phyloP scores from a whole-genome alignment of 768 basidiomycete species.

The Tulasnella sp. region DNA sequence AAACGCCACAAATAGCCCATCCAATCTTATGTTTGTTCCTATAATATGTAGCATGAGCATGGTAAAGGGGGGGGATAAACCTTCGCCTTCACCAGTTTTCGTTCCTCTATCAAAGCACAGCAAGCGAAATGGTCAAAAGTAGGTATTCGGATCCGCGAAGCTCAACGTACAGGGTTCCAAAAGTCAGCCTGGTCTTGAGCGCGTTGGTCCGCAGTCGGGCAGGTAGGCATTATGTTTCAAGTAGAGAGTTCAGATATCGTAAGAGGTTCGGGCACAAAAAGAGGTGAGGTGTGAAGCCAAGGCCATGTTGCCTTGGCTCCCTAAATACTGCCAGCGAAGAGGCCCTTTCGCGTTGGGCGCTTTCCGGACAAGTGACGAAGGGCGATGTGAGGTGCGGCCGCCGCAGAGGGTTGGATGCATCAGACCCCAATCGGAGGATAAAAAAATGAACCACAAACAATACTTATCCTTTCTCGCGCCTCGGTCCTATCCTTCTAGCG shows the following conservation, averaged over 20 bases:
- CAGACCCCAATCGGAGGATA: neutral
- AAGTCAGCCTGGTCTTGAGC: neutral
- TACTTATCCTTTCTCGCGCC: neutral
- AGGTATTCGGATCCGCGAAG: neutral
- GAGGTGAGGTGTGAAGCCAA: neutral
- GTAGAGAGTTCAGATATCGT: neutral
- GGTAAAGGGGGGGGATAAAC: neutral
- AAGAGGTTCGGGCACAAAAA: neutral
- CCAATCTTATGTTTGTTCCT: conserved; percentile 59
- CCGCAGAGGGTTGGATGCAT: neutral
- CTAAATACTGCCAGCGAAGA: neutral
- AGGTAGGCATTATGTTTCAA: conserved; percentile 9
- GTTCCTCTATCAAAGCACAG: neutral
- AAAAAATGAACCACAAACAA: neutral
- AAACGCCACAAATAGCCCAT: conserved; percentile 71
- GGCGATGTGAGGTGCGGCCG: conserved; percentile 12
- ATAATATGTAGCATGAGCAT: neutral
- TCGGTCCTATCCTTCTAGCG: neutral
- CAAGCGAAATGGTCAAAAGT: neutral
- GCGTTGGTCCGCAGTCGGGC: neutral
- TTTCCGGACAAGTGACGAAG: neutral
- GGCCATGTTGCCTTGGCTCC: neutral
- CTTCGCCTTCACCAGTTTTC: neutral
- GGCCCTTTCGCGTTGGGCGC: conserved; percentile 3
- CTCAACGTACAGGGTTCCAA: neutral